Percentiles rank a stretch among this genome's conserved stretches.
Evolutionary conservation across 306 rosid species (phyloP).

Genomic region (Rubus parviflorus): DNA sequence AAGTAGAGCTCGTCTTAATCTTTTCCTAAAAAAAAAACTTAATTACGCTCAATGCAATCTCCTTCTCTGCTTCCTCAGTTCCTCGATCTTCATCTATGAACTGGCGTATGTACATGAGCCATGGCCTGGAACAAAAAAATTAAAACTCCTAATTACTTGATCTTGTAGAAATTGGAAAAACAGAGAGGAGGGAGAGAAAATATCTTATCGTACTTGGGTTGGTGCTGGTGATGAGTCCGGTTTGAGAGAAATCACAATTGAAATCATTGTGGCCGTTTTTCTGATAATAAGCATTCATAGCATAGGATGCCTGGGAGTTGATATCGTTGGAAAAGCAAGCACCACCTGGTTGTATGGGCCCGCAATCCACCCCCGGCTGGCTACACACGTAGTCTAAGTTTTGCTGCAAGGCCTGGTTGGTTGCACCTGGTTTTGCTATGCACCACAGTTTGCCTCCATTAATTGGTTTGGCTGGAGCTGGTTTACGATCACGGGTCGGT

Average conservation of each 20-base stretch:
- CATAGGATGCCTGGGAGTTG: conserved; percentile 53
- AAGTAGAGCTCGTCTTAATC: neutral
- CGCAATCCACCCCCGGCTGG: conserved; percentile 50
- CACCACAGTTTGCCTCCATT: conserved; percentile 49
- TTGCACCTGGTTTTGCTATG: conserved; percentile 50
- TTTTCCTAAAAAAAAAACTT: neutral
- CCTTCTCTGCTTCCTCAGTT: neutral
- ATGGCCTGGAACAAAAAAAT: neutral
- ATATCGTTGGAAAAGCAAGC: conserved; percentile 51
- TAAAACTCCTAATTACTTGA: neutral
- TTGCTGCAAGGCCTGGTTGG: conserved; percentile 41
- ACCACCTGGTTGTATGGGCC: conserved; percentile 62
- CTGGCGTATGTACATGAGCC: neutral
- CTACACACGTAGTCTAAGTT: conserved; percentile 72
- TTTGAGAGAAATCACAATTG: neutral
- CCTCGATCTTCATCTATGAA: neutral
- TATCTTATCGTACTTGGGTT: neutral
- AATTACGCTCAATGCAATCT: no score
- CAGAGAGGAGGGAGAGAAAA: neutral
- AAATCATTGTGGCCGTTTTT: neutral
- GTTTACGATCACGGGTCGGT: neutral
- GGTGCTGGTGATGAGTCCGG: neutral
- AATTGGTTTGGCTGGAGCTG: neutral
- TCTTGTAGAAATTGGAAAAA: neutral
- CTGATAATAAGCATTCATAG: conserved; percentile 60